Conservation (phyloP, 148 eudicot genomes). For the Vaccinium darrowii region DNA sequence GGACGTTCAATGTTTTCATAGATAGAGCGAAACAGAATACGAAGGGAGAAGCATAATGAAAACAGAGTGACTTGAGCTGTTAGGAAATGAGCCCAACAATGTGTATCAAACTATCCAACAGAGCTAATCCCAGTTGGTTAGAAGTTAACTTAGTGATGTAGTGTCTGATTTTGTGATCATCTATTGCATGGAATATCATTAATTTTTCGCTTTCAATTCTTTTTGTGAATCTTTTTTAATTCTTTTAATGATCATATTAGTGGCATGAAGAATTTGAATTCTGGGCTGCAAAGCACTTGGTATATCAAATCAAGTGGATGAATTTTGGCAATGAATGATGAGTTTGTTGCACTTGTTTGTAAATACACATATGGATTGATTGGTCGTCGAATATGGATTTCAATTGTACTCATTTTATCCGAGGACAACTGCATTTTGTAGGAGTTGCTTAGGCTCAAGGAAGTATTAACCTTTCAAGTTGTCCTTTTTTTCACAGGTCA, state of each 20-base stretch:
- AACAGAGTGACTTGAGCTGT: no score
- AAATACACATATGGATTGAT: not conserved
- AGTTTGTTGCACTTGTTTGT: not conserved
- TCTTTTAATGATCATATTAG: not conserved
- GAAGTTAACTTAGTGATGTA: not conserved
- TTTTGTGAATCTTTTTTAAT: not conserved
- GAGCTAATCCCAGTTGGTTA: no score
- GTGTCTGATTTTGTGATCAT: not conserved
- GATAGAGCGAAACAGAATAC: no score
- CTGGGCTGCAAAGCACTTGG: not conserved
- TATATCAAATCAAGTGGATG: not conserved
- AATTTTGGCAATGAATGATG: not conserved
- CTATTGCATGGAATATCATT: not conserved
- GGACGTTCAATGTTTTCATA: no score
- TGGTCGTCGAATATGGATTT: not conserved
- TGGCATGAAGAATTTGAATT: not conserved
- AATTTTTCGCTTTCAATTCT: not conserved
- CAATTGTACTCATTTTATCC: not conserved
- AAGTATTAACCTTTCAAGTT: not conserved
- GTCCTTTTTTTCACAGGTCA: conserved; percentile 41
- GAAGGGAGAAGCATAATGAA: no score
- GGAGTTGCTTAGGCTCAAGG: not conserved
- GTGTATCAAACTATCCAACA: no score
- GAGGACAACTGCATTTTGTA: not conserved
- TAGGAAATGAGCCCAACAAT: no score